Base-by-base conservation (phyloP, 2,329 filamentous ascomycete species). In the Pseudocercospora vitis region DNA sequence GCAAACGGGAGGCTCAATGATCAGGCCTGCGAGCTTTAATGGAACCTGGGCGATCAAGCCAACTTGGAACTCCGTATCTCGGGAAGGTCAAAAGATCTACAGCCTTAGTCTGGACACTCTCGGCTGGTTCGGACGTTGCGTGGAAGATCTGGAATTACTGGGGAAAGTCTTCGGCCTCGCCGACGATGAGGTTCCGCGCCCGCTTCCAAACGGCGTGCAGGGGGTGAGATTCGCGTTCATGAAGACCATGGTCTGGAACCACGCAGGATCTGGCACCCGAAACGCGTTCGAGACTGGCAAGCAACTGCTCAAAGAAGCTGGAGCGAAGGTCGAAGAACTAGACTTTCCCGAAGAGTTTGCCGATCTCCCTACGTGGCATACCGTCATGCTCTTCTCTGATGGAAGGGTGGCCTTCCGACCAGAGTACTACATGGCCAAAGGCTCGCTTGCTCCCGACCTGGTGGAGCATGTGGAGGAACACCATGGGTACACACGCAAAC, bases 21-120 rank as follows among this genome's bases (percentile, higher is more conserved):
- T 88, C 39, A 78, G 84, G 0, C 85, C 85, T 0, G 85, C 74
- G 0, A 82, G 82, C 0, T 88, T 81, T 70, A 86, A 82, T 56
- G 84, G 84, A 4, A 74, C 84, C 3, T 88, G 83, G 52, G 83
- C 76, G 0, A 72, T 86, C 50, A 88, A 87, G 40, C 84, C 85
- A 1, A 88, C 84, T 0, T 87, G 82, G 82, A 80, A 80, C 50
- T 70, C 81, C 0, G 78, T 88, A 28, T 82, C 79, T 0, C 74
- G 82, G 0, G 84, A 87, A 63, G 84, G 85, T 0, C 74, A 79
- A 39, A 83, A 81, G 65, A 71, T 82, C 1, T 84, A 80, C 60
- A 80, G 81, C 0, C 68, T 81, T 1, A 81, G 76, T 1, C 73
- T 83, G 4, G 85, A 88, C 61, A 88, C 85, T 0, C 62, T 85